A percentile compares a stretch with the other conserved stretches of the same genome.
These are phyloP conservation scores for Ogataea kodamae DNA, from an alignment of 805 yeast species.

Conservation along the genomic window DNA sequence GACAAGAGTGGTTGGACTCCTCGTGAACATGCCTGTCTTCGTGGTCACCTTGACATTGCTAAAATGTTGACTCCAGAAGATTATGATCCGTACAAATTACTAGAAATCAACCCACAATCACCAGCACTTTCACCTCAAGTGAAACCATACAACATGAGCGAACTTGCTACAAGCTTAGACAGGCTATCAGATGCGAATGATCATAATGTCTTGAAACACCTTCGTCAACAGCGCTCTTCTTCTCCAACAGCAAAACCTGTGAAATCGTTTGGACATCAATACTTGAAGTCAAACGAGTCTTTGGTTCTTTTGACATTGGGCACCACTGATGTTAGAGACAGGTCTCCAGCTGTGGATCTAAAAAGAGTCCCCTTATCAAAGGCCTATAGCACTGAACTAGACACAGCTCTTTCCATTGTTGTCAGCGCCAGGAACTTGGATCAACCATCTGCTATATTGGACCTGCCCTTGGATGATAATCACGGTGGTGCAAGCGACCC, in stretches of 20 bases:
- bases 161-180: conserved; percentile 26
- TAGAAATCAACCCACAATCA: conserved; percentile 20
- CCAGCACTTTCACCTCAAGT: conserved; percentile 32
- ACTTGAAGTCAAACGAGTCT: conserved; percentile 59
- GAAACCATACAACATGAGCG: conserved; percentile 30
- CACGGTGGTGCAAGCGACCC: conserved; percentile 70
- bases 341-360: conserved; percentile 57
- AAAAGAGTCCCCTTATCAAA: conserved; percentile 73
- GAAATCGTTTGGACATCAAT: conserved; percentile 83
- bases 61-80: conserved; percentile 53
- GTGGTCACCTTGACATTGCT: conserved; percentile 79
- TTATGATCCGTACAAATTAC: conserved; percentile 33
- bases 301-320: conserved; percentile 82
- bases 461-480: conserved; percentile 79
- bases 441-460: conserved; percentile 57
- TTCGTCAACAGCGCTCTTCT: conserved; percentile 21
- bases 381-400: conserved; percentile 77
- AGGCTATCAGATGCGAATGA: conserved; percentile 23
- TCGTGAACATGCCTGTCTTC: conserved; percentile 89
- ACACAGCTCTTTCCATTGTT: conserved; percentile 78
- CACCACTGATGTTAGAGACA: conserved; percentile 70
- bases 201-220: conserved; percentile 19
- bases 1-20: conserved; percentile 96
- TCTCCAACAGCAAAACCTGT: conserved; percentile 48
- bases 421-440: conserved; percentile 47